These are phyloP conservation scores for Gaertneriomyces semiglobifer DNA, from an alignment of 192 early-diverging fungal species.

Conservation along the genomic window DNA sequence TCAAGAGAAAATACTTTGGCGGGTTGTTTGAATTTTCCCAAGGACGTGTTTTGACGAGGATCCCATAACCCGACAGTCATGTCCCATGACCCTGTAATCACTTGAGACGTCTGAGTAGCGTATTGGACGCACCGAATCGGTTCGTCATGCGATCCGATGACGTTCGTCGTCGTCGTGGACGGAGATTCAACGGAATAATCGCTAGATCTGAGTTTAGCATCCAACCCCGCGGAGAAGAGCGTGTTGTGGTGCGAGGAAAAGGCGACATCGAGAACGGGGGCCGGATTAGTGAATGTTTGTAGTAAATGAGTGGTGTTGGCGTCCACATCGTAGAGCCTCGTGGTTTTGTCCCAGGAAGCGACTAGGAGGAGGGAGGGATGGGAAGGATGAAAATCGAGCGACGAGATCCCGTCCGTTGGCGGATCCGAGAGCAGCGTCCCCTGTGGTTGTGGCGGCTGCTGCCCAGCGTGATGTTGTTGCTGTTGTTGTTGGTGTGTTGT, in stretches of 20 bases:
- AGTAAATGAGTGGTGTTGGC: conserved; percentile 56
- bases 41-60: conserved; percentile 46
- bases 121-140: conserved; percentile 69
- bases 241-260: conserved; percentile 55
- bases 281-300: conserved; percentile 58
- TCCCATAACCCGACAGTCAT: conserved; percentile 78
- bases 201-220: conserved; percentile 51
- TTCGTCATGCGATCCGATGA: conserved; percentile 78
- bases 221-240: conserved; percentile 73
- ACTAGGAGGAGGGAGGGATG: conserved; percentile 67
- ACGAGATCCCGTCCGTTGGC: conserved; percentile 82
- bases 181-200: not conserved
- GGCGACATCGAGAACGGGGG: conserved; percentile 74
- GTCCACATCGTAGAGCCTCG: conserved; percentile 38
- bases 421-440: conserved; percentile 38
- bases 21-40: conserved; percentile 53
- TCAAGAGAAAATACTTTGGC: conserved; percentile 88
- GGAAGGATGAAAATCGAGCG: conserved; percentile 66
- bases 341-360: conserved; percentile 89
- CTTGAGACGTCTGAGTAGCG: conserved; percentile 33
- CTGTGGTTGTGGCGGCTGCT: no score
- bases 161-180: conserved; percentile 46
- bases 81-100: conserved; percentile 94
- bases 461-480: not conserved
- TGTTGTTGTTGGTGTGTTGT: not conserved